Base-by-base conservation (phyloP, 371 early-diverging fungal species). In the Actinomortierella wolfii region DNA sequence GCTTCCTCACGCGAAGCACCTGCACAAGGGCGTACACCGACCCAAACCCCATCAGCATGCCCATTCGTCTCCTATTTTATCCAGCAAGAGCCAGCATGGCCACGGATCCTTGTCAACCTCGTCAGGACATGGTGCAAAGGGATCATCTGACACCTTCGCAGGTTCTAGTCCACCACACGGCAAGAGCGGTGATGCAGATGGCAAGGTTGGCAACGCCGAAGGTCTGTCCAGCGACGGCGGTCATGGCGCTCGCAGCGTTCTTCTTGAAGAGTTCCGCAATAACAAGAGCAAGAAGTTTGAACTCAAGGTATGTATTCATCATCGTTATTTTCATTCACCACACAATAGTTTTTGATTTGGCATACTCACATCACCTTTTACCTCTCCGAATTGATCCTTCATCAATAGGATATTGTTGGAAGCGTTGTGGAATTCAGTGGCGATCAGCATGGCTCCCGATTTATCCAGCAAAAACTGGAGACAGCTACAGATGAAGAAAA, bases 381-480 rank as follows among this genome's bases (percentile, higher is more conserved):
- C n/a, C 15, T 41, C 21, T 65, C 51, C 1, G n/a, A 17, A 51
- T 18, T 18, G 18, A 18, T 13, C 77, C 20, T 59, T 54, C 50
- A 34, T 2, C 6, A 51, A 24, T 68, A 86, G 86, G 99, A 98
- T 69, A 94, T 98, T 80, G 85, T 85, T 43, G 93, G 91, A n/a
- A 87, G 91, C 76, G 90, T 97, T 70, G 97, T 96, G 20, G 98
- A 97, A 73, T 97, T 99, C 59, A 94, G 96, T 67, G 95, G 97
- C 58, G 99, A 99, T 81, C 99, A 99, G 77, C 98, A 99, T 66
- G 99, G 99, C 0, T 97, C 97, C 39, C 87, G 99, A 34, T 98
- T 99, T 68, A 99, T 99, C 73, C 99, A 99, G 81, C 99, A 98
- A 71, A 97, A 95, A 70, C 83, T 99, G 8, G 99, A 99, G 74